phyloP scores from a whole-genome alignment of 1,284 basidiomycete genomes.

The Trametes pubescens region DNA sequence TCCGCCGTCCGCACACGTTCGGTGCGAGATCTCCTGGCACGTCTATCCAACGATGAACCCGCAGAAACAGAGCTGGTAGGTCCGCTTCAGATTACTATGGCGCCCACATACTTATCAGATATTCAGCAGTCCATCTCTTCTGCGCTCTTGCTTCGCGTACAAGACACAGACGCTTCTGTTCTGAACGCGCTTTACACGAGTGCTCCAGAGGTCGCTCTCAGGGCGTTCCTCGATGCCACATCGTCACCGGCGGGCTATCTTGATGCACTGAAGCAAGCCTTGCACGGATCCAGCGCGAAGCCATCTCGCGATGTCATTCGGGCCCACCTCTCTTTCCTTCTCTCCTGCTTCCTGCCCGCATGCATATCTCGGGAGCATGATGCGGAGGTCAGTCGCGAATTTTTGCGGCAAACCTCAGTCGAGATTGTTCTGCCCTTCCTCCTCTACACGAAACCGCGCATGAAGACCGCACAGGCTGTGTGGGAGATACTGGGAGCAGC shows the following conservation, averaged over 20 bases:
- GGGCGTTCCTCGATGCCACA: constrained; percentile 54
- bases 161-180: constrained; percentile 69
- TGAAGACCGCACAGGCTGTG: constrained; percentile 65
- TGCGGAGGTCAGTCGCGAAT: constrained; percentile 40
- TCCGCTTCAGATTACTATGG: constrained; percentile 4
- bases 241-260: constrained; percentile 66
- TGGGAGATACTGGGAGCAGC: constrained; percentile 66
- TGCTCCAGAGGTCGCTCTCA: constrained; percentile 49
- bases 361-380: constrained; percentile 19
- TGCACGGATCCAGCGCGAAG: constrained; percentile 51
- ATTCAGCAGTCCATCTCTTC: constrained; percentile 20
- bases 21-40: constrained; percentile 57
- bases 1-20: constrained; percentile 58
- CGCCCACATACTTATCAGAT: background rate
- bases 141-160: constrained; percentile 34
- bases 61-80: constrained; percentile 52
- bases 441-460: constrained; percentile 74
- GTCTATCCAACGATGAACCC: constrained; percentile 42
- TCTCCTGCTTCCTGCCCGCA: constrained; percentile 51
- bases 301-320: constrained; percentile 60
- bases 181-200: constrained; percentile 70
- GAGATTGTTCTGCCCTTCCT: constrained; percentile 76
- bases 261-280: constrained; percentile 53
- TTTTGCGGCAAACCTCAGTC: constrained; percentile 60
- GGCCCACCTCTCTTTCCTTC: constrained; percentile 71